Evolutionary conservation across 1,139 yeast genomes (phyloP).

Genomic region (Geotrichum cucujoidarum): DNA sequence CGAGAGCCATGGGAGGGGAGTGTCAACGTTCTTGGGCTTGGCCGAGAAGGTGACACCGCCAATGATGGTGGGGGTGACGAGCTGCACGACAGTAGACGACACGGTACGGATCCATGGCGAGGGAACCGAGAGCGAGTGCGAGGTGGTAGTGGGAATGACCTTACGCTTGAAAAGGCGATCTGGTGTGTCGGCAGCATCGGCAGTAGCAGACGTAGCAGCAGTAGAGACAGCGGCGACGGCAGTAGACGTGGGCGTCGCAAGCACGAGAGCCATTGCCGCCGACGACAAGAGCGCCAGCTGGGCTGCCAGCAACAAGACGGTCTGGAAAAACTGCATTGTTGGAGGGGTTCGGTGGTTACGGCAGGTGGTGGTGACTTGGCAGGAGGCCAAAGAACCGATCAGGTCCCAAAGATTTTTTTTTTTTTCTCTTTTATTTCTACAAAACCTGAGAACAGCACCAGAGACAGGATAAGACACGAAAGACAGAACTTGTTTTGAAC

Average conservation of each 20-base stretch:
- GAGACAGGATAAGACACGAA: not conserved
- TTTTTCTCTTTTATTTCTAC: too few relatives aligned
- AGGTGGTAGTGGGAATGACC: conserved; percentile 21
- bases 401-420: too few relatives aligned
- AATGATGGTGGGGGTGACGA: conserved; percentile 76
- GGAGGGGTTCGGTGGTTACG: not conserved
- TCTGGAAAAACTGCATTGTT: not conserved
- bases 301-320: conserved; percentile 6
- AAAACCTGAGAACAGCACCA: not conserved
- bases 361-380: not conserved
- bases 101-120: conserved; percentile 75
- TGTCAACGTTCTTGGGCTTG: conserved; percentile 60
- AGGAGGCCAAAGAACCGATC: not conserved
- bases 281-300: not conserved
- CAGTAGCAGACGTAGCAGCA: not conserved
- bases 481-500: not conserved
- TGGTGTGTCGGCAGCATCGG: conserved; percentile 1
- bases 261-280: conserved; percentile 10
- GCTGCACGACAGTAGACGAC: conserved; percentile 50
- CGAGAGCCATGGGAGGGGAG: conserved; percentile 76
- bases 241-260: not conserved
- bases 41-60: conserved; percentile 77
- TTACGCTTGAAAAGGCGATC: conserved; percentile 12
- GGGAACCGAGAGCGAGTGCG: conserved; percentile 38
- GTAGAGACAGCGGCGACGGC: conserved; percentile 6